Conservation (phyloP, 2,329 filamentous ascomycete species). For the Bipolaris gigantea region DNA sequence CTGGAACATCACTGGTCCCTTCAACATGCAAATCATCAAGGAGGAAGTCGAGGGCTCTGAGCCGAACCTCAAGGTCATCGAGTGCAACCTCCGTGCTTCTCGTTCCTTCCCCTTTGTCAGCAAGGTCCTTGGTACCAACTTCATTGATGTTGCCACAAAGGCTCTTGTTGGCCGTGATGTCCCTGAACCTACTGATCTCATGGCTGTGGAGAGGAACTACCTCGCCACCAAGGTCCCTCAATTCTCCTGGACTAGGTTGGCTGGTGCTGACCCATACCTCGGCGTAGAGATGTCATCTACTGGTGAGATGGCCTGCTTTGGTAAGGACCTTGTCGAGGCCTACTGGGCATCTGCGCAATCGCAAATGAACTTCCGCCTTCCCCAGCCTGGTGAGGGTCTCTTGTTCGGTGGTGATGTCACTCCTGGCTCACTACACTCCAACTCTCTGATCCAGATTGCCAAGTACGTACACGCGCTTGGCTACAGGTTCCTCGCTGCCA, state of each 20-base stretch:
- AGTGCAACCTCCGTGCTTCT: slow-evolving; percentile 96
- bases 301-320: slow-evolving; percentile 98
- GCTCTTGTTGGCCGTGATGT: slow-evolving; percentile 85
- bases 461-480: slow-evolving; percentile 85
- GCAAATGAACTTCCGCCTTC: slow-evolving; percentile 98
- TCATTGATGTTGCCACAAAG: slow-evolving; percentile 93
- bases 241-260: slow-evolving; percentile 98
- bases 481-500: slow-evolving; percentile 92
- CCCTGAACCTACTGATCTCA: slow-evolving; percentile 82
- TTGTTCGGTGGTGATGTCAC: slow-evolving; percentile 85
- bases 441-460: slow-evolving; percentile 74
- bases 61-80: slow-evolving; percentile 87
- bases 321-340: slow-evolving; percentile 90
- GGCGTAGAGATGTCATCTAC: slow-evolving; percentile 97
- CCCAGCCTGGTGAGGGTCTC: slow-evolving; percentile 90
- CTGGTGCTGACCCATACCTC: slow-evolving; percentile 94
- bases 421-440: slow-evolving; percentile 51
- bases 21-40: slow-evolving; percentile 99
- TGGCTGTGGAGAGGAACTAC: slow-evolving; percentile 87
- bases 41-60: slow-evolving; percentile 74
- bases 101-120: slow-evolving; percentile 98
- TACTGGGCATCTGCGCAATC: slow-evolving; percentile 98
- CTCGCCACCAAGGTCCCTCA: slow-evolving; percentile 97
- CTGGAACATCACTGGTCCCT: slow-evolving; percentile 95
- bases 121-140: slow-evolving; percentile 95